Base-by-base conservation (phyloP, 345 rosid species). In the Brassica carinata region DNA sequence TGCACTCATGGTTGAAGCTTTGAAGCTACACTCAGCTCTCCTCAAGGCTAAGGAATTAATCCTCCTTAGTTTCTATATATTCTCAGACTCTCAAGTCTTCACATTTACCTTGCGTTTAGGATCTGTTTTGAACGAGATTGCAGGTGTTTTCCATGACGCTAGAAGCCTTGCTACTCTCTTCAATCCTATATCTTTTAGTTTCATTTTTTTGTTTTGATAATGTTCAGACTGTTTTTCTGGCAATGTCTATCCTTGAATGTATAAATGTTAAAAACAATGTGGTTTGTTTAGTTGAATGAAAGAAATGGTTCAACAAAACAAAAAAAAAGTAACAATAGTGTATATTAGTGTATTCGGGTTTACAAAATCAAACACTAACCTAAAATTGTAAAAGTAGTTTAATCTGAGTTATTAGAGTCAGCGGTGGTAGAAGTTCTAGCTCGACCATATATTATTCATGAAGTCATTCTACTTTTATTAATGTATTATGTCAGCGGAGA, bases 381-480 rank as follows among this genome's bases (percentile, higher is more conserved):
- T 53, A 53, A 48, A 48, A 14, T n/a, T 43, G 51, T 9, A 10
- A 11, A 40, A 40, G 58, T 36, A 48, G 55, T 48, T 48, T 48
- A 48, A 48, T 48, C 9, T 30, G 67, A 64, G 5, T 31, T 64
- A 14, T 64, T 26, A 17, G 13, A 65, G 51, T 34, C 68, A 34
- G 48, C 48, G 73, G 61, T 18, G 30, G 59, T 67, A 68, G 14
- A 51, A 8, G 57, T 8, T 55, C 14, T 14, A 23, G 40, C 18
- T 77, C 64, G 76, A 63, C 57, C 40, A 34, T 64, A 71, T 26
- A 26, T 61, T 61, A n/a, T 61, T 10, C 63, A 17, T 26, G 33
- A 71, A 53, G 59, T 78, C 72, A 55, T 53, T 40, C 18, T 68
- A 68, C 18, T 68, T 27, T 36, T 66, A 38, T 79, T 58, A 5